Evolutionary conservation across 306 rosid genomes (phyloP), one percentile per base, ranked within the genome.

Genomic region (Acacia confusa): DNA sequence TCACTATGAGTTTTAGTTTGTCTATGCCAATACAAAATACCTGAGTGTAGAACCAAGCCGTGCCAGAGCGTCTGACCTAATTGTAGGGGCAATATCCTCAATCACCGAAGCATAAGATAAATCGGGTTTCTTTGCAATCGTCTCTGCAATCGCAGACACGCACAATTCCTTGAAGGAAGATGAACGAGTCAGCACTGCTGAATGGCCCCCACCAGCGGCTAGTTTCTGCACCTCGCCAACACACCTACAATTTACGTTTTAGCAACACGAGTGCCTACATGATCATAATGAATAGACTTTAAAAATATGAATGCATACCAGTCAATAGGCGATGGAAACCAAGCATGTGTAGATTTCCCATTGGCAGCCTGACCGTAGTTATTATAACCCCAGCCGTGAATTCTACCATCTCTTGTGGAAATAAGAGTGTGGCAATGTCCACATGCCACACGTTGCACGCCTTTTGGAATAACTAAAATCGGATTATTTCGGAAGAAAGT

Each of bases 181-280:
- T 72, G 99, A 97, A 81, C 93, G 95, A 2, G 99, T 95, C 87
- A 95, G 81, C 79, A 91, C 97, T 48, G 97, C 97, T 38, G 99
- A 95, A 89, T 95, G 97, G 44, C 99, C 99, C 47, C 99, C 97
- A 67, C 99, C 99, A 71, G 99, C 99, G 61, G 95, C 97, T 79
- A 95, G 89, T 89, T 95, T 95, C 45, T 94, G 89, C 53, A 95
- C 97, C 83, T 89, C 95, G 76, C 99, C 99, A 55, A 95, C 92
- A 27, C 99, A 95, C 93, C 99, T 95, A 86, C 44, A 79, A 69
- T 48, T 15, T 43, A 50, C 70, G 60, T 75, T 76, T 87, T 72
- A 78, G 43, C 22, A 81, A 40, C 78, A 79, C 60, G 85, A 67
- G 40, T 71, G 14, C 67, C 77, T 32, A 44, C 11, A 77, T n/a